Evolutionary conservation across 2,329 filamentous ascomycete genomes (phyloP), one percentile per base, ranked within the genome.

Genomic region (Aspergillus fischeri): DNA sequence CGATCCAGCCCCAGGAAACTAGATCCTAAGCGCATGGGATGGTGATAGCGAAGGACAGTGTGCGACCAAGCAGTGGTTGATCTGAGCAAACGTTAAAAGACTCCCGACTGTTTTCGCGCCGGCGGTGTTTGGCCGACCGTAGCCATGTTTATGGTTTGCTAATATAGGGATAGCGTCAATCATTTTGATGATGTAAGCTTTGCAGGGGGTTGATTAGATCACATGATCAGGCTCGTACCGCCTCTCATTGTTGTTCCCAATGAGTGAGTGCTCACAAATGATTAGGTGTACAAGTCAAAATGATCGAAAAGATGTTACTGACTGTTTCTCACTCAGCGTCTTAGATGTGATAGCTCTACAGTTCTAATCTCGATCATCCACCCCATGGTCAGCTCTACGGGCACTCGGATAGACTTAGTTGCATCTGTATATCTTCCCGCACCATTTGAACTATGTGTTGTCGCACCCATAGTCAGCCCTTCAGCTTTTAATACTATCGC

Each of bases 141-240:
- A 54, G 65, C 61, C 61, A 65, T 73, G 70, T 72, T 73, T 69
- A 72, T 65, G 65, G 58, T 63, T 73, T 73, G 59, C 70, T 62
- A 47, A 50, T 70, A 71, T 52, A 32, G 67, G 67, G 38, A 57
- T 71, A 63, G 70, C 60, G 60, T 51, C 20, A 11, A 17, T 25
- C 45, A 49, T 59, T 53, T 14, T 14, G 60, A 61, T 67, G 53
- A 65, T 50, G 53, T 62, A 63, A 61, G 51, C 56, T 11, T 52
- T 48, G 35, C 56, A 60, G 63, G 63, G 63, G 63, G 56, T 57
- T 42, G 10, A 14, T 17, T 28, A 7, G 32, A 24, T 47, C 44
- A 47, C 21, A 24, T 47, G 44, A 47, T 47, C 24, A 17, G 6
- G 2, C 6, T 17, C 14, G 32, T 17, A 38, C 1, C 1, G 10